phyloP scores from a whole-genome alignment of 306 rosid species.

The Purshia tridentata region DNA sequence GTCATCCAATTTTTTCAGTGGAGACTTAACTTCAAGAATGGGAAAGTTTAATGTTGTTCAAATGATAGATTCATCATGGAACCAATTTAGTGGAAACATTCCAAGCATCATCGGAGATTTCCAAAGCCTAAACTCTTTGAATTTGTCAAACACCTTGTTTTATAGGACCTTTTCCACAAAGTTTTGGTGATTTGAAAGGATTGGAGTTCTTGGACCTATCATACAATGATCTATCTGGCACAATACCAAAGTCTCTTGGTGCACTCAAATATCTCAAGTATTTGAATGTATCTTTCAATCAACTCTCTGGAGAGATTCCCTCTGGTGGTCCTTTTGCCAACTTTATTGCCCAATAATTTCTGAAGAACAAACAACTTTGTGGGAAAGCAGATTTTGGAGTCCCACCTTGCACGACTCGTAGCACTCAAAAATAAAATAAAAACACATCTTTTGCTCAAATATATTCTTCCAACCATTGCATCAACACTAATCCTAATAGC shows the following conservation, averaged over 20 bases:
- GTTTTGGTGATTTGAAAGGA: not conserved
- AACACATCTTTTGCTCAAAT: not conserved
- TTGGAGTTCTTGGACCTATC: constrained; percentile 1
- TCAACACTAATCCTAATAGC: not conserved
- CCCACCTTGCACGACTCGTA: constrained; percentile 15
- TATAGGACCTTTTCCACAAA: constrained; percentile 6
- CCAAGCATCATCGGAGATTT: constrained; percentile 1
- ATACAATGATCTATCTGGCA: constrained; percentile 4
- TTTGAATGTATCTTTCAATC: not conserved
- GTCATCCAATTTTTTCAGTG: not conserved
- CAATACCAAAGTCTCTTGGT: not conserved
- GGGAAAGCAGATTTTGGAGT: constrained; percentile 5
- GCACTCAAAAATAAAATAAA: too few relatives aligned
- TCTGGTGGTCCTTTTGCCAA: not conserved
- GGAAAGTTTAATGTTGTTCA: not conserved
- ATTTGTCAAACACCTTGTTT: constrained; percentile 10
- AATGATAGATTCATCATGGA: not conserved
- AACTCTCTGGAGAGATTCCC: not conserved
- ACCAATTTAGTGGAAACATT: not conserved
- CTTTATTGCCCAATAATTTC: not conserved
- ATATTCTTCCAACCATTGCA: not conserved
- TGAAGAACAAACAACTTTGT: constrained; percentile 13
- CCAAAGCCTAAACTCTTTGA: constrained; percentile 2
- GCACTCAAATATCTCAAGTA: not conserved
- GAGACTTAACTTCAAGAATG: not conserved